These are phyloP conservation scores for Saitoella complicata DNA, from an alignment of 805 yeast genomes.

Conservation along the genomic window DNA sequence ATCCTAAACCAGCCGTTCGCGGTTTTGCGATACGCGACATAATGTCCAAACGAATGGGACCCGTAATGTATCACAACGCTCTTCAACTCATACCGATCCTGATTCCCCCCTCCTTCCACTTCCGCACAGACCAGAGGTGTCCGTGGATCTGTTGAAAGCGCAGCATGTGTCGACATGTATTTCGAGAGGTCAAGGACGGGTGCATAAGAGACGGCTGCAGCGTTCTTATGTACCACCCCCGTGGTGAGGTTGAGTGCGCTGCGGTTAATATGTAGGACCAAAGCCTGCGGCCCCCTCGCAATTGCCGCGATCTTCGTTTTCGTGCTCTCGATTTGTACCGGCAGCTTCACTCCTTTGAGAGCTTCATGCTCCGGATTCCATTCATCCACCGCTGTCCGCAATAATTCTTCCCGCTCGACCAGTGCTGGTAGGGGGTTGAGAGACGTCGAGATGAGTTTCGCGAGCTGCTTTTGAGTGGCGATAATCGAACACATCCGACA, in stretches of 20 bases:
- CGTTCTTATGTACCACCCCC: conserved; percentile 67
- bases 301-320: conserved; percentile 74
- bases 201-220: conserved; percentile 69
- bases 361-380: conserved; percentile 67
- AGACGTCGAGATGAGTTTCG: conserved; percentile 6
- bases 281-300: conserved; percentile 65
- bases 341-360: conserved; percentile 53
- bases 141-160: background rate
- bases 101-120: conserved; percentile 7
- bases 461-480: conserved; percentile 19
- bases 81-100: conserved; percentile 45
- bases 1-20: conserved; percentile 92
- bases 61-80: conserved; percentile 90
- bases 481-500: conserved; percentile 80
- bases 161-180: conserved; percentile 4
- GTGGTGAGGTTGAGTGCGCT: conserved; percentile 83
- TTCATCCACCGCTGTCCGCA: conserved; percentile 38
- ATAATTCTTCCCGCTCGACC: conserved; percentile 30
- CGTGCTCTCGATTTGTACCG: conserved; percentile 38
- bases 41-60: conserved; percentile 94
- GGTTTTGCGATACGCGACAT: conserved; percentile 63
- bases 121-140: background rate
- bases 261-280: conserved; percentile 78
- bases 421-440: conserved; percentile 19
- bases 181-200: conserved; percentile 32